Base-by-base conservation (phyloP, 31 red algal species). In the Asparagopsis taxiformis region DNA sequence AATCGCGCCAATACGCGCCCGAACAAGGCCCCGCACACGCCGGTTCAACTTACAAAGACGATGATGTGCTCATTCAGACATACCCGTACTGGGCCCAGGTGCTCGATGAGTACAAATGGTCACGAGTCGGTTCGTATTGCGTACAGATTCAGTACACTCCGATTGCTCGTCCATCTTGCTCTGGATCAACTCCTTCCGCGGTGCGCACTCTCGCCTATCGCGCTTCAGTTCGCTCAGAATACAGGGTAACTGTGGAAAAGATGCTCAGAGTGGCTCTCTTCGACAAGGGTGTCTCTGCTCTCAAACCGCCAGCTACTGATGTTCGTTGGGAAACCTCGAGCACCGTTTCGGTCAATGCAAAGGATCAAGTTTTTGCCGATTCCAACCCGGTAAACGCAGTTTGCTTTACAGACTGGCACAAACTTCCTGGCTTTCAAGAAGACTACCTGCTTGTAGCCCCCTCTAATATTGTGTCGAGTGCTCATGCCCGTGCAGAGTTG, bases 71-170 rank as follows among this genome's bases (percentile, higher is more conserved):
- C 31, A 73, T 73, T 28, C 25, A 34, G 31, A 55, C 69, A 4
- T 73, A 73, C 54, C 69, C 69, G 38, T 73, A 58, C 32, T 73
- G 69, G 69, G 69, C 69, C 10, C 69, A 73, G 69, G 53, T 73
- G n/a, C 34, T 73, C 31, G 69, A 73, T 52, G 69, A 73, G 51
- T 73, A 59, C 69, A 73, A 73, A 53, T 59, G 50, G 21, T 58
- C 52, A 9, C 69, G 69, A 3, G 17, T 57, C 24, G 69, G 69
- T 21, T 57, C 33, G 21, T 73, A 59, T 25, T 73, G 54, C 38
- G 69, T 73, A 23, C 69, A 73, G 69, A 57, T 73, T 16, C 50
- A 53, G 19, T 73, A 73, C 31, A 59, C 69, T 15, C 51, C 53
- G 26, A 24, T 35, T 50, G 52, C 31, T 28, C 16, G 38, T 3